Evolutionary conservation across 805 yeast species (phyloP), one percentile per base, ranked within the genome.

Genomic region (Candida suzukii): DNA sequence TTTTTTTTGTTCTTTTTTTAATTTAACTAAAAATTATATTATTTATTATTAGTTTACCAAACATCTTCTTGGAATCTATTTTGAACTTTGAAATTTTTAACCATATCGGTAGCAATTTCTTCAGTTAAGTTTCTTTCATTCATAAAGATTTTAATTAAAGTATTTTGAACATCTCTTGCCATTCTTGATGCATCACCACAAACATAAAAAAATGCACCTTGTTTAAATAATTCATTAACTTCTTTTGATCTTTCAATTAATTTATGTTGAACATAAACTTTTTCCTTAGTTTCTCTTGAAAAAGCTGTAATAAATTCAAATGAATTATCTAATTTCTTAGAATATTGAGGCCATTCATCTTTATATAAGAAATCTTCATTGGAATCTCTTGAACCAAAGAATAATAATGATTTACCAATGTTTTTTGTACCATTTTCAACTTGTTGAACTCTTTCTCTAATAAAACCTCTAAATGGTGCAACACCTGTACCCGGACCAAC

Each of bases 401-500:
- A 93, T 46, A 91, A 70, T 25, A 88, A 40, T 39, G 82, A 74
- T 49, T 81, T 76, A 42, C 97, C 98, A 37, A 86, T 65, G 11
- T 69, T 74, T 41, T 61, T 61, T 43, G 63, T 77, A 49, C 71
- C 69, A 36, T 60, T 60, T 43, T 68, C 69, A 12, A 65, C 66
- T 56, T 69, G 75, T 31, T 66, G 60, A n/a, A 80, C 84, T 55
- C 90, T 82, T 60, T 91, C 99, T 67, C 95, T 80, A 29, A 91
- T 64, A 51, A 91, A 91, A 3, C 95, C 99, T 68, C 99, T 81
- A 71, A 93, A 87, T 46, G 99, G 99, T 10, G 99, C 98, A 39
- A 91, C 91, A 62, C 99, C 99, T 3, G 99, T 93, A 49, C 99
- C 99, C 36, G 99, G 98, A 24, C 99, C 99, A 56, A 91, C 74